A percentile compares a stretch with the other conserved stretches of the same genome.
Evolutionary conservation across 306 rosid genomes (phyloP).

Genomic region (Fragaria ananassa): DNA sequence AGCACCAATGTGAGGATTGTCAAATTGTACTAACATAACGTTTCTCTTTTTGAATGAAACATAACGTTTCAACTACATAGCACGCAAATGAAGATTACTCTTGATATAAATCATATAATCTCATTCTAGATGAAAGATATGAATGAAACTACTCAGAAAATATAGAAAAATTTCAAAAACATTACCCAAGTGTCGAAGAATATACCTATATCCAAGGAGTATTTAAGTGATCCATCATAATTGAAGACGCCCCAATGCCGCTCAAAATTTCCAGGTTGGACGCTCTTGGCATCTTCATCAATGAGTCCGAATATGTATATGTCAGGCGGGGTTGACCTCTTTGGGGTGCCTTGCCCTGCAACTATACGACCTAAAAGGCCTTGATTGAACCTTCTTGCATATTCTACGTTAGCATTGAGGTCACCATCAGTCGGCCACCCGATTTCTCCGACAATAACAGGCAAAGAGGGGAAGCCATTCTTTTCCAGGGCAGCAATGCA

Average conservation of each 20-base stretch:
- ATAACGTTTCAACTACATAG: too few relatives aligned
- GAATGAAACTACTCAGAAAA: not conserved
- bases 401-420: slow-evolving; percentile 48
- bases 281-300: slow-evolving; percentile 88
- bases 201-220: slow-evolving; percentile 37
- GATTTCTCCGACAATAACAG: slow-evolving; percentile 78
- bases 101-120: not conserved
- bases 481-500: slow-evolving; percentile 79
- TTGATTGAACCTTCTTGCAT: slow-evolving; percentile 76
- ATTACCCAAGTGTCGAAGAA: not conserved
- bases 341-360: slow-evolving; percentile 63
- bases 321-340: slow-evolving; percentile 57
- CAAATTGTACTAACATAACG: too few relatives aligned
- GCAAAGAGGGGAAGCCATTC: slow-evolving; percentile 66
- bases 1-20: not conserved
- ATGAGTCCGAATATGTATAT: slow-evolving; percentile 61
- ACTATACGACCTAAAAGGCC: slow-evolving; percentile 56
- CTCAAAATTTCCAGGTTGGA: slow-evolving; percentile 79
- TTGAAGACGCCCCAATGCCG: slow-evolving; percentile 91
- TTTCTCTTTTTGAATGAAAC: too few relatives aligned
- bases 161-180: not conserved
- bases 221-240: slow-evolving; percentile 69
- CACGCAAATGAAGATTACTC: too few relatives aligned
- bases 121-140: not conserved
- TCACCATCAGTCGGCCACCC: slow-evolving; percentile 98